A percentile compares a stretch with the other conserved stretches of the same genome.
Evolutionary conservation across 148 eudicot genomes (phyloP).

Genomic region (Chenopodium quinoa): DNA sequence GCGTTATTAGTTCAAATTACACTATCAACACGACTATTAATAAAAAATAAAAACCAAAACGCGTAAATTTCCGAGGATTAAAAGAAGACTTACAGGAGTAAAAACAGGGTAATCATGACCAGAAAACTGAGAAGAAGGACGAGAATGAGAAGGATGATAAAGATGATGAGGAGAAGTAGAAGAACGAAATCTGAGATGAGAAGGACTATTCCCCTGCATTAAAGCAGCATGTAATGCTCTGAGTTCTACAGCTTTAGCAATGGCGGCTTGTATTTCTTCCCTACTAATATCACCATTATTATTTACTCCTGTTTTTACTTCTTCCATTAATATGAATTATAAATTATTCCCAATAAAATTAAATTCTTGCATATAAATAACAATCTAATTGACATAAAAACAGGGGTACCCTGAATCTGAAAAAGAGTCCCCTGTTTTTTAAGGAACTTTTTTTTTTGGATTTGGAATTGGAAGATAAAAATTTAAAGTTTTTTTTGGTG

Average conservation of each 20-base stretch:
- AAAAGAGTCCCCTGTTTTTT: constrained; percentile 21
- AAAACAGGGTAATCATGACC: constrained; percentile 94
- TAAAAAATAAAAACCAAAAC: not conserved
- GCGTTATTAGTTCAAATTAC: not conserved
- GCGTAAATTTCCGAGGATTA: not conserved
- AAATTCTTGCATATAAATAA: not conserved
- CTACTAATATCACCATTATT: constrained; percentile 29
- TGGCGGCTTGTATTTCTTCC: constrained; percentile 63
- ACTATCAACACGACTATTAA: not conserved
- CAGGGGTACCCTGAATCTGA: constrained; percentile 8
- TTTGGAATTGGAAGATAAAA: constrained; percentile 17
- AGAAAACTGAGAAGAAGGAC: constrained; percentile 48
- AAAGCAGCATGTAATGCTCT: constrained; percentile 85
- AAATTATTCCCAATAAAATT: not conserved
- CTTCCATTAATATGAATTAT: constrained; percentile 34
- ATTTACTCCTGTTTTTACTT: constrained; percentile 18
- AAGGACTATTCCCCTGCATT: constrained; percentile 50
- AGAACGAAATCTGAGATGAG: constrained; percentile 40
- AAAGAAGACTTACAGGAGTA: constrained; percentile 67
- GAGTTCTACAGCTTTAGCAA: constrained; percentile 82
- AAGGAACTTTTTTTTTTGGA: constrained; percentile 16
- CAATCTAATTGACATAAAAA: not conserved
- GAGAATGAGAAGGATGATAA: constrained; percentile 36
- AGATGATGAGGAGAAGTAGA: constrained; percentile 43
- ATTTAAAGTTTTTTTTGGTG: constrained; percentile 9